These are phyloP conservation scores for Albugo laibachii DNA, from an alignment of 352 stramenopile species.

Conservation along the genomic window DNA sequence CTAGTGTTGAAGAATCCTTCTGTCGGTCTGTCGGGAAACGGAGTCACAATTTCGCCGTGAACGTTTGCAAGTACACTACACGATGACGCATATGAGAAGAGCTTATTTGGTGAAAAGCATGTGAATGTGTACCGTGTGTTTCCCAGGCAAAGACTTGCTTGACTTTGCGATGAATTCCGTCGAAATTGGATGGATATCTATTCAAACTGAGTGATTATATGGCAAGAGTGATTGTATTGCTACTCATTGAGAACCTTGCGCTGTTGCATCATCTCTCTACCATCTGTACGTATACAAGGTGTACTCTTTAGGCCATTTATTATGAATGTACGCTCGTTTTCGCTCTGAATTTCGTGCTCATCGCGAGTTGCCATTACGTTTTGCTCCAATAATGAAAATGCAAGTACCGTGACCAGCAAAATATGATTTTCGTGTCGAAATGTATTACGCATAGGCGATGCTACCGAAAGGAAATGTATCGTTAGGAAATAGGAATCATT, in stretches of 20 bases:
- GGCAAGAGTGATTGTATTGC: background rate
- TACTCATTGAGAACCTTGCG: constrained; percentile 18
- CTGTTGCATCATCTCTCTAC: constrained; percentile 61
- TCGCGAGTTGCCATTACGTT: constrained; percentile 24
- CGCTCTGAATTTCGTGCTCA: constrained; percentile 57
- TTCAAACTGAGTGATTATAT: background rate
- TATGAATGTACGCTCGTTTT: constrained; percentile 67
- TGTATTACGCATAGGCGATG: too few relatives aligned
- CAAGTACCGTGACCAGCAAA: too few relatives aligned
- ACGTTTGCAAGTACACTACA: constrained; percentile 60
- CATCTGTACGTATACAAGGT: constrained; percentile 44
- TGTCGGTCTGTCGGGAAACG: constrained; percentile 68
- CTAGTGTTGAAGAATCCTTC: constrained; percentile 77
- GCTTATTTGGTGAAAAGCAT: background rate
- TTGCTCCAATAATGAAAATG: constrained; percentile 2
- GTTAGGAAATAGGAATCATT: too few relatives aligned
- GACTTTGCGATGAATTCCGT: constrained; percentile 43
- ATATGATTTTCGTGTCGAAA: too few relatives aligned
- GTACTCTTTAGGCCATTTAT: constrained; percentile 32
- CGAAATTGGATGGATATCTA: constrained; percentile 68
- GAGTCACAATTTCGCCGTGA: constrained; percentile 64
- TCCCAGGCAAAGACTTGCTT: constrained; percentile 60
- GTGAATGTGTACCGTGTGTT: constrained; percentile 33
- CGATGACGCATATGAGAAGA: background rate
- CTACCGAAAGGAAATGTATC: too few relatives aligned